A percentile compares a stretch with the other conserved stretches of the same genome.
Conservation (phyloP, 2,329 filamentous ascomycete species). For the Rasamsonia emersonii region DNA sequence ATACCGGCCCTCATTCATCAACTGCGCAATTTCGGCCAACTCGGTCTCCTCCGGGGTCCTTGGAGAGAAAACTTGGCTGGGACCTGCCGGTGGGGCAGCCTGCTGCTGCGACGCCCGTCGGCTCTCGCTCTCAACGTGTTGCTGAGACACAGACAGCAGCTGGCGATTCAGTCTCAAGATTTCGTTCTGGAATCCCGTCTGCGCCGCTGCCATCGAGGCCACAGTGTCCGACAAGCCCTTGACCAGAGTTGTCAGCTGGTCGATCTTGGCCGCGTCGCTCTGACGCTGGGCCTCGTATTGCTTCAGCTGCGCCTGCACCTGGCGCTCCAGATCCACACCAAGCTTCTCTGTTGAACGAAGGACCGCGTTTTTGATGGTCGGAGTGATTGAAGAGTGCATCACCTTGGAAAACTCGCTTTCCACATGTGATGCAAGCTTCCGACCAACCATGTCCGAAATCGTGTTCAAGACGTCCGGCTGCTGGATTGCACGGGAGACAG, state of each 20-base stretch:
- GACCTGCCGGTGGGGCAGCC: slow-evolving; percentile 9
- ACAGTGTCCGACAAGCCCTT: slow-evolving; percentile 45
- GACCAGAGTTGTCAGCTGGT: slow-evolving; percentile 51
- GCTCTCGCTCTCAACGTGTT: slow-evolving; percentile 11
- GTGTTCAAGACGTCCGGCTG: slow-evolving; percentile 64
- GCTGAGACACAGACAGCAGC: slow-evolving; percentile 14
- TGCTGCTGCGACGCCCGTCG: slow-evolving; percentile 11
- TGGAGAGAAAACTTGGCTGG: slow-evolving; percentile 8
- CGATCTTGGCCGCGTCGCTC: slow-evolving; percentile 50
- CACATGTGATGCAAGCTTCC: slow-evolving; percentile 57
- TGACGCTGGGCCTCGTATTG: slow-evolving; percentile 44
- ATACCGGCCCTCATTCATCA: slow-evolving; percentile 32
- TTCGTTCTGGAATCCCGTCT: slow-evolving; percentile 34
- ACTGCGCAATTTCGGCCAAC: slow-evolving; percentile 30
- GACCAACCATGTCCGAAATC: slow-evolving; percentile 63
- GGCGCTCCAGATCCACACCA: slow-evolving; percentile 58
- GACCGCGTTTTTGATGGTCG: slow-evolving; percentile 57
- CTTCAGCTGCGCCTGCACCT: slow-evolving; percentile 44
- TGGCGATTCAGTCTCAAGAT: slow-evolving; percentile 28
- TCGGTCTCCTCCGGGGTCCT: slow-evolving; percentile 31
- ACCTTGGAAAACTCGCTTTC: slow-evolving; percentile 59
- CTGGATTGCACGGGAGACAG: slow-evolving; percentile 60
- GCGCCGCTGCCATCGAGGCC: slow-evolving; percentile 33
- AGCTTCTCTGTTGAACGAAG: slow-evolving; percentile 60
- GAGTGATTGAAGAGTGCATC: slow-evolving; percentile 56